A percentile compares a stretch with the other conserved stretches of the same genome.
phyloP scores from a whole-genome alignment of 306 rosid genomes.

The Sicyos edulis region DNA sequence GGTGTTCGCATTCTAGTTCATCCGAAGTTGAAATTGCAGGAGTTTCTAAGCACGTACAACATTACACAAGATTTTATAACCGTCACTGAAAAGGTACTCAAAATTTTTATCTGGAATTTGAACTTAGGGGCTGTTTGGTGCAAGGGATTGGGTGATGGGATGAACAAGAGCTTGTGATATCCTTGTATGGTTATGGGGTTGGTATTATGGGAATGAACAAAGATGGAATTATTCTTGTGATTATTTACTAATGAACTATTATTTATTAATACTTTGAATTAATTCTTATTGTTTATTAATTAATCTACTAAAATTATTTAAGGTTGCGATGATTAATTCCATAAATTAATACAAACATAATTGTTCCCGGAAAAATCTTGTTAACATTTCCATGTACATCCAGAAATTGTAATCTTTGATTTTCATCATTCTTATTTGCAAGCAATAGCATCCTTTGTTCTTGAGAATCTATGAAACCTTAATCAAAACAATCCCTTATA shows the following conservation, averaged over 20 bases:
- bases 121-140: not conserved
- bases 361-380: not conserved
- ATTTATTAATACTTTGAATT: too few species aligned
- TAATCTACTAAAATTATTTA: too few species aligned
- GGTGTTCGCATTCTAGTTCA: constrained; percentile 95
- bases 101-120: constrained; percentile 17
- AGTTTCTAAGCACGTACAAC: constrained; percentile 70
- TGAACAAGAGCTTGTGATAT: not conserved
- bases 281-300: too few species aligned
- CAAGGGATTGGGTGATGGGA: not conserved
- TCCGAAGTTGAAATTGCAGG: constrained; percentile 92
- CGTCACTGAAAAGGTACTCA: constrained; percentile 75
- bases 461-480: not conserved
- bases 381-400: not conserved
- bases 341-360: not conserved
- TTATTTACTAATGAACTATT: too few species aligned
- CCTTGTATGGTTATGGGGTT: not conserved
- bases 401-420: too few species aligned
- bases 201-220: too few species aligned
- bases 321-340: not conserved
- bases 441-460: not conserved
- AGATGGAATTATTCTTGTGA: too few species aligned
- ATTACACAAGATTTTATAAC: constrained; percentile 90
- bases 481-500: not conserved
- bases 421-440: not conserved